These are phyloP conservation scores for Exophiala dermatitidis DNA, from an alignment of 2,329 filamentous ascomycete genomes.

Conservation along the genomic window DNA sequence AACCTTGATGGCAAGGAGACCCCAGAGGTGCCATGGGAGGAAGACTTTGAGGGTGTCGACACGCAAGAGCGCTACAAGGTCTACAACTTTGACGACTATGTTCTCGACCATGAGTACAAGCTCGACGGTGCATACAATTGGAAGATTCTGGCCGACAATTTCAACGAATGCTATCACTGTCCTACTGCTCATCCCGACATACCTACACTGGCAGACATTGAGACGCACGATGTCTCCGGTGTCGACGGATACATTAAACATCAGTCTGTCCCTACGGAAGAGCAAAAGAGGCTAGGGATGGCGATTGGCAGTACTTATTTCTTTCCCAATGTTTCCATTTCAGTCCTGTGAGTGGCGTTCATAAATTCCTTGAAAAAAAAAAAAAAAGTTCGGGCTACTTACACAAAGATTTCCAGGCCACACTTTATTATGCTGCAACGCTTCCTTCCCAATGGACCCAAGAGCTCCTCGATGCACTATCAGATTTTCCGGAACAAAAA, in stretches of 20 bases:
- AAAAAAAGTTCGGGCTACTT: too few species aligned
- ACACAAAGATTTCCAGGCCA: constrained; percentile 34
- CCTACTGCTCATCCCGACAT: constrained; percentile 53
- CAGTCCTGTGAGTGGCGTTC: constrained; percentile 21
- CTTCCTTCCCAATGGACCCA: constrained; percentile 51
- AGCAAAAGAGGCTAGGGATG: constrained; percentile 17
- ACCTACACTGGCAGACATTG: constrained; percentile 47
- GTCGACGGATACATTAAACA: constrained; percentile 50
- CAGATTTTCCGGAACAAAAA: constrained; percentile 58
- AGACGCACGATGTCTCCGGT: constrained; percentile 48
- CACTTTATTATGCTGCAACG: constrained; percentile 59
- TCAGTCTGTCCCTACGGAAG: constrained; percentile 35
- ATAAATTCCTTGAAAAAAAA: background rate
- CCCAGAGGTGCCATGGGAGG: constrained; percentile 20
- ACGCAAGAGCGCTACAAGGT: constrained; percentile 43
- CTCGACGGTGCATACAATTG: constrained; percentile 25
- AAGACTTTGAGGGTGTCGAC: constrained; percentile 30
- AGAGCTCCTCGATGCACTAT: constrained; percentile 51
- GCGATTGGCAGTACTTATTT: constrained; percentile 23
- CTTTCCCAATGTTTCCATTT: constrained; percentile 25
- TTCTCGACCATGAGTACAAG: constrained; percentile 37
- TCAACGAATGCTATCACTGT: constrained; percentile 47
- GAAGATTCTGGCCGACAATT: constrained; percentile 27
- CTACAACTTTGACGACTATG: constrained; percentile 50
- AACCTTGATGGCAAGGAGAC: constrained; percentile 19